Evolutionary conservation across 208 protist species (phyloP), one percentile per base, ranked within the genome.

Genomic region (Acanthamoeba sp.): DNA sequence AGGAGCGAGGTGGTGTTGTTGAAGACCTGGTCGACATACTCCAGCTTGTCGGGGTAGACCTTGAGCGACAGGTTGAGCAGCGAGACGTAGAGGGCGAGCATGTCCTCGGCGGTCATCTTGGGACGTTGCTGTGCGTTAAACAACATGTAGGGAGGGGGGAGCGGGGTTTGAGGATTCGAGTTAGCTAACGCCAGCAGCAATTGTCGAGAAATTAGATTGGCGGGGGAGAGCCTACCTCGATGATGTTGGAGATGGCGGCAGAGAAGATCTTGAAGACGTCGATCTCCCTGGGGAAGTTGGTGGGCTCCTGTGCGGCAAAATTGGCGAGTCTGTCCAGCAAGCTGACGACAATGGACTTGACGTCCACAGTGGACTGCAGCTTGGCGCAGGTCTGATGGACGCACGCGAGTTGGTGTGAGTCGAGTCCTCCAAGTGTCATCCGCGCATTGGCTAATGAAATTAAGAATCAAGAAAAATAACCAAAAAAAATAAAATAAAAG

Each of bases 291-390:
- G 96, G 94, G 9, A 96, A 91, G 22, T 87, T 62, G 42, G 93
- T 94, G 42, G n/a, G 64, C 38, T 52, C 34, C 27, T 45, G 95
- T 97, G 14, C 73, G 59, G 59, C 78, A 93, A 94, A 99, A 59
- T 95, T 96, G n/a, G 95, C 97, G 10, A 99, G 97, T 9, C 98
- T 96, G 52, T 99, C 95, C 94, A 99, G 97, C 85, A 99, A 95
- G 32, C 95, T 82, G 38, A 95, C 95, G 27, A 99, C 95, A 50
- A 99, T 97, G 42, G 87, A 91, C 55, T 98, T 97, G n/a, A 99
- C 95, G 87, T 99, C 98, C 9, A 99, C 99, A 29, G 55, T 91
- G 29, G 92, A 0, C 62, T 97, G 96, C 18, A 99, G 95, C 71
- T 98, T 76, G 38, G 93, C 93, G 94, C 95, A 97, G 18, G 98